phyloP scores from a whole-genome alignment of 768 basidiomycete genomes.

The Porphyrellus cyaneotinctus region DNA sequence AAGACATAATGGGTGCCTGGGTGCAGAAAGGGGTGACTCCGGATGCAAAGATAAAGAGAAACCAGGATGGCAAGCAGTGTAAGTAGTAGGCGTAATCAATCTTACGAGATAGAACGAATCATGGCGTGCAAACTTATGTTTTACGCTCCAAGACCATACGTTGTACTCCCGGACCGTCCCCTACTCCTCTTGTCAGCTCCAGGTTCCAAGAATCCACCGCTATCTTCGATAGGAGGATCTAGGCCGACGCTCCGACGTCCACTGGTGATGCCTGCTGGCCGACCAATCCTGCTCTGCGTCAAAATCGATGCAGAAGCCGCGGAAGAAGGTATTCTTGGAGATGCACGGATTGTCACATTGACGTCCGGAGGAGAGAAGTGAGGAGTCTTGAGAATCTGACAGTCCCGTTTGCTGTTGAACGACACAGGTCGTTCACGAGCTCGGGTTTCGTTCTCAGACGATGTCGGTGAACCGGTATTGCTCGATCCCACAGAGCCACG shows the following conservation, averaged over 20 bases:
- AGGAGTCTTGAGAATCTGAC: constrained; percentile 35
- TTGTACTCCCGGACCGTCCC: constrained; percentile 27
- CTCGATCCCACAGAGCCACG: constrained; percentile 61
- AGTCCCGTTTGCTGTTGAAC: constrained; percentile 22
- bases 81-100: constrained; percentile 9
- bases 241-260: constrained; percentile 42
- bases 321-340: constrained; percentile 40
- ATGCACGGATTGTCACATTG: constrained; percentile 46
- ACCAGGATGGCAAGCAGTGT: constrained; percentile 7
- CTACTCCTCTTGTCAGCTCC: constrained; percentile 20
- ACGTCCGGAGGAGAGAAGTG: constrained; percentile 39
- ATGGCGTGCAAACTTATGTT: constrained; percentile 13
- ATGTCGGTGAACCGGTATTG: constrained; percentile 27
- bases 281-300: constrained; percentile 46
- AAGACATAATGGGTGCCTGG: constrained; percentile 12
- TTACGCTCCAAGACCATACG: constrained; percentile 21
- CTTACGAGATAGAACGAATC: constrained; percentile 6
- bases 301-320: constrained; percentile 29
- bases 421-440: constrained; percentile 28
- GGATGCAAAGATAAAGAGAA: constrained; percentile 2
- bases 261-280: constrained; percentile 36
- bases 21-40: constrained; percentile 6
- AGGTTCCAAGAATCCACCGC: constrained; percentile 14
- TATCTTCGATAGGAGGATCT: constrained; percentile 24
- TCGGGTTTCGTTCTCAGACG: constrained; percentile 26